These are phyloP conservation scores for Euphorbia pulcherrima DNA, from an alignment of 345 rosid species.

Conservation along the genomic window DNA sequence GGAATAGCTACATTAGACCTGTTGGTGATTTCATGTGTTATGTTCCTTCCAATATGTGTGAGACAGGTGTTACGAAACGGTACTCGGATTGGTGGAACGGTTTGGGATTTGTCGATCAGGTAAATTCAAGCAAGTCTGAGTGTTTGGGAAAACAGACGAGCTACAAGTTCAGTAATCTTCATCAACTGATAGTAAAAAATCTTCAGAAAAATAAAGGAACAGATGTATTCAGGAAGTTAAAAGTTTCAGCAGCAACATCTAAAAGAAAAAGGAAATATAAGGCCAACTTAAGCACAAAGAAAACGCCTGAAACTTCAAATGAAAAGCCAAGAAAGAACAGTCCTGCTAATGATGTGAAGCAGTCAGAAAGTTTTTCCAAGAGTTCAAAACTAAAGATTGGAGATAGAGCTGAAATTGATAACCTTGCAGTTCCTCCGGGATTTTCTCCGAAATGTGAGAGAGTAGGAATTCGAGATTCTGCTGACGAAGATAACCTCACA, in stretches of 20 bases:
- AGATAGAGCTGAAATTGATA: neutral
- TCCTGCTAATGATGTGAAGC: too few species aligned
- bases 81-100: constrained; percentile 50
- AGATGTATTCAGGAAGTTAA: too few species aligned
- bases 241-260: too few species aligned
- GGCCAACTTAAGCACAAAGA: too few species aligned
- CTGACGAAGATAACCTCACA: constrained; percentile 5
- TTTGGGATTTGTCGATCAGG: neutral
- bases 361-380: too few species aligned
- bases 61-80: constrained; percentile 28
- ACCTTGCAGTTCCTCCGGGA: constrained; percentile 21
- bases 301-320: too few species aligned
- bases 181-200: too few species aligned
- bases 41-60: constrained; percentile 38
- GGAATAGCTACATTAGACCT: constrained; percentile 35
- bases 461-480: neutral
- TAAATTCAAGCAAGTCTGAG: neutral
- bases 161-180: neutral
- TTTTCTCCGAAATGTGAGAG: constrained; percentile 12
- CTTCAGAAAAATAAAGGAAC: neutral
- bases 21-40: constrained; percentile 22
- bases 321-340: neutral
- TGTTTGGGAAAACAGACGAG: neutral
- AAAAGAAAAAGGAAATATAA: too few species aligned
- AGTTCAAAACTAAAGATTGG: too few species aligned